Conservation (phyloP, 768 basidiomycete genomes). For the Mycena sanguinolenta region DNA sequence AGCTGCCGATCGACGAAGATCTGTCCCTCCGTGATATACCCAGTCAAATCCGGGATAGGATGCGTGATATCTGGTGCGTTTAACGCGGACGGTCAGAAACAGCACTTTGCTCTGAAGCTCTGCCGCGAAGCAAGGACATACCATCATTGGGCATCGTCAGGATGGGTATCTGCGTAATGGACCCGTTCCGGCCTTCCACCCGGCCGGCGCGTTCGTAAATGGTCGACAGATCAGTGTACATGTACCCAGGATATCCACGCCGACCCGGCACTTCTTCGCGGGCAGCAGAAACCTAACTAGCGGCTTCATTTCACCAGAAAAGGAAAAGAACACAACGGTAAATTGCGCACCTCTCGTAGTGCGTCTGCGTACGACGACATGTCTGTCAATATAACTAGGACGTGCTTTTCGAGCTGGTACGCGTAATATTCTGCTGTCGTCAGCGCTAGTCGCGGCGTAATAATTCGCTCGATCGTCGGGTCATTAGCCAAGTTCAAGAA, state of each 20-base stretch:
- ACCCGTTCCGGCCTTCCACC: slow-evolving; percentile 97
- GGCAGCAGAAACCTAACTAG: slow-evolving; percentile 89
- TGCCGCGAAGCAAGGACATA: slow-evolving; percentile 55
- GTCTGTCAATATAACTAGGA: slow-evolving; percentile 98
- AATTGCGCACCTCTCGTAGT: slow-evolving; percentile 81
- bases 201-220: slow-evolving; percentile 99
- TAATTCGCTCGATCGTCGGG: slow-evolving; percentile 99
- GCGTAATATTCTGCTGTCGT: slow-evolving; percentile 99
- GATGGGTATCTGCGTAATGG: slow-evolving; percentile 99
- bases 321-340: slow-evolving; percentile 39
- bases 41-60: slow-evolving; percentile 98
- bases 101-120: slow-evolving; percentile 9
- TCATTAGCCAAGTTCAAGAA: slow-evolving; percentile 99
- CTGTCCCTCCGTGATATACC: slow-evolving; percentile 99
- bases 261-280: slow-evolving; percentile 99
- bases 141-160: slow-evolving; percentile 99
- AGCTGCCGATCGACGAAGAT: slow-evolving; percentile 98
- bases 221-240: slow-evolving; percentile 99
- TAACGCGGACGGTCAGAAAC: slow-evolving; percentile 24
- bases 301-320: slow-evolving; percentile 25
- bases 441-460: slow-evolving; percentile 96
- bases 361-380: slow-evolving; percentile 99
- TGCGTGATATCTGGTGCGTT: slow-evolving; percentile 92
- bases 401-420: slow-evolving; percentile 99
- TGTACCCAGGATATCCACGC: slow-evolving; percentile 97